Conservation (phyloP, 23 red algal species). For the Gracilaria caudata region DNA sequence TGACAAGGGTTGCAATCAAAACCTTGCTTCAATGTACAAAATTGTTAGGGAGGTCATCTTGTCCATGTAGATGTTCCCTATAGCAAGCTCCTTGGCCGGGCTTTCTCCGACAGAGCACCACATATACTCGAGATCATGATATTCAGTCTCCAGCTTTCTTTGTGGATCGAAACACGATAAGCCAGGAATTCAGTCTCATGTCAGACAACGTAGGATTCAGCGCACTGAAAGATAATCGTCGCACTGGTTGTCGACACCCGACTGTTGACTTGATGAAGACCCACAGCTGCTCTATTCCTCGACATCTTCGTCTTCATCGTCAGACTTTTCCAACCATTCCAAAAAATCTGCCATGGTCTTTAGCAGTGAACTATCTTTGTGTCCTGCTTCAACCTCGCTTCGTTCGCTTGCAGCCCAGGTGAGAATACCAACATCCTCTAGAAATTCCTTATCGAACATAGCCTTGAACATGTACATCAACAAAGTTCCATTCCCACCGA, state of each 20-base stretch:
- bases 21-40: neutral
- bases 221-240: neutral
- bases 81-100: neutral
- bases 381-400: slow-evolving; percentile 11
- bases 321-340: slow-evolving; percentile 71
- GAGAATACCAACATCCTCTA: slow-evolving; percentile 55
- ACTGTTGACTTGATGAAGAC: neutral
- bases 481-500: slow-evolving; percentile 21
- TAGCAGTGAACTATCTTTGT: slow-evolving; percentile 15
- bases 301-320: slow-evolving; percentile 63
- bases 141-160: slow-evolving; percentile 1
- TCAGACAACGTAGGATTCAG: neutral
- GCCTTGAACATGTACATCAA: slow-evolving; percentile 65
- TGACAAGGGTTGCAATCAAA: neutral
- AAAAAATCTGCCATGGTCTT: slow-evolving; percentile 44
- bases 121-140: slow-evolving; percentile 20
- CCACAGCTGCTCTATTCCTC: neutral
- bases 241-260: neutral
- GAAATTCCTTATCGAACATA: slow-evolving; percentile 67
- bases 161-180: neutral
- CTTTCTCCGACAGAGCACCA: neutral
- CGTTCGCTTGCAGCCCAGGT: slow-evolving; percentile 43
- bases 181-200: neutral
- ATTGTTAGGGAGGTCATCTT: neutral
- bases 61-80: neutral